Percentiles rank a stretch among this genome's conserved stretches.
phyloP scores from a whole-genome alignment of 805 yeast genomes.

The Candida dajiaensis region DNA sequence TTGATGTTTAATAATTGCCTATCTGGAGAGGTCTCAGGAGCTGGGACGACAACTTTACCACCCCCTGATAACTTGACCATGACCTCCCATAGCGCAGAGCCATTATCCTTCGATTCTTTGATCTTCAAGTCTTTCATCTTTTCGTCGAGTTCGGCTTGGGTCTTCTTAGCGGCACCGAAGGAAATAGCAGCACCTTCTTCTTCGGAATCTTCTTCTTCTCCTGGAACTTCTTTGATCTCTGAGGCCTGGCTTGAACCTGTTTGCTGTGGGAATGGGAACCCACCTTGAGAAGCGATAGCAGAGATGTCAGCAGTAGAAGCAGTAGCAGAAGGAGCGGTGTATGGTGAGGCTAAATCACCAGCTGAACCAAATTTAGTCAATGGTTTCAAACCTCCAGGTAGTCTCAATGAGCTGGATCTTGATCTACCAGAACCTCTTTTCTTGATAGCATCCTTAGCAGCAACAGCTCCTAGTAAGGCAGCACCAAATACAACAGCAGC shows the following conservation, averaged over 20 bases:
- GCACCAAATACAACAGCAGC: slow-evolving; percentile 97
- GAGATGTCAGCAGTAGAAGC: slow-evolving; percentile 50
- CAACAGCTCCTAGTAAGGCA: slow-evolving; percentile 91
- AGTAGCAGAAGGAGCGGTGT: slow-evolving; percentile 78
- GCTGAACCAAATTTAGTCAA: slow-evolving; percentile 9
- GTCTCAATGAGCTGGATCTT: slow-evolving; percentile 22
- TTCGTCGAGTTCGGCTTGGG: slow-evolving; percentile 46
- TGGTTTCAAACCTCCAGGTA: slow-evolving; percentile 23
- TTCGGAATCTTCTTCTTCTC: slow-evolving; percentile 39
- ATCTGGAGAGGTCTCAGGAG: slow-evolving; percentile 52
- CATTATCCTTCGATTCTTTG: slow-evolving; percentile 23
- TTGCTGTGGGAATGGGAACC: slow-evolving; percentile 43
- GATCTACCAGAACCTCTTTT: slow-evolving; percentile 8
- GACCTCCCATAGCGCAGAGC: slow-evolving; percentile 74
- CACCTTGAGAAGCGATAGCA: slow-evolving; percentile 26
- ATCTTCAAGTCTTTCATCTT: slow-evolving; percentile 31
- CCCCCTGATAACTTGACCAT: slow-evolving; percentile 83
- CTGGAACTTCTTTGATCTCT: slow-evolving; percentile 34
- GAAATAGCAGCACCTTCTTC: slow-evolving; percentile 48
- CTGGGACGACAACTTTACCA: slow-evolving; percentile 74
- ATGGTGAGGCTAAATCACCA: slow-evolving; percentile 50
- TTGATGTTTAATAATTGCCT: slow-evolving; percentile 68
- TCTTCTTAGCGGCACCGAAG: slow-evolving; percentile 51
- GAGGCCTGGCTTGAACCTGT: slow-evolving; percentile 29
- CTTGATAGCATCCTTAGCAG: slow-evolving; percentile 59